Base-by-base conservation (phyloP, 345 rosid species). In the Jatropha curcas region DNA sequence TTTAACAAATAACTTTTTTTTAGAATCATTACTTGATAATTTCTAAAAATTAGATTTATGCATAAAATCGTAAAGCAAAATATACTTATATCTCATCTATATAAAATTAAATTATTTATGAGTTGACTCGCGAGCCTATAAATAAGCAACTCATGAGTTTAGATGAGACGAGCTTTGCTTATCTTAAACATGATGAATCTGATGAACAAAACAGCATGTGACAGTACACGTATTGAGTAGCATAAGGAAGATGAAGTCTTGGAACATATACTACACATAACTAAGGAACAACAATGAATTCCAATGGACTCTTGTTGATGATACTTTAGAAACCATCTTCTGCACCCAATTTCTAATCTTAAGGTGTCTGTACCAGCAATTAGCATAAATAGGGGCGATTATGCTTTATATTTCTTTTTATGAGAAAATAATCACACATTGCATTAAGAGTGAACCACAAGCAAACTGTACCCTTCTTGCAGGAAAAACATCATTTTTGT, bases 401-500 rank as follows among this genome's bases (percentile, higher is more conserved):
- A 7, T 0, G 13, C 45, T 13, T 41, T 41, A n/a, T n/a, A n/a
- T n/a, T n/a, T n/a, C n/a, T 41, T 41, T 41, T 41, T 1, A 41
- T 41, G 11, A 41, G 33, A 65, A 10, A 17, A 39, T 4, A 65
- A 27, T 11, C 37, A 20, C 4, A 4, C 7, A 12, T 20, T 7
- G 1, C 19, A 68, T 11, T 28, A 37, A 45, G 67, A 46, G 66
- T 33, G 31, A 50, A 14, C 16, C 41, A 55, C 19, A 52, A 57
- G 61, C 56, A 57, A 60, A 73, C 39, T 19, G 17, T 78, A 78
- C 82, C 82, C 82, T 73, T 78, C 82, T 68, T 56, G 78, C 30
- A 45, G 82, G 82, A 27, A 70, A 73, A 64, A 69, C 78, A 67
- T 77, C 66, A 48, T 24, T 78, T 73, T 78, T 73, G 75, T 90